These are phyloP conservation scores for Emydomyces testavorans DNA, from an alignment of 2,329 filamentous ascomycete species.

Conservation along the genomic window DNA sequence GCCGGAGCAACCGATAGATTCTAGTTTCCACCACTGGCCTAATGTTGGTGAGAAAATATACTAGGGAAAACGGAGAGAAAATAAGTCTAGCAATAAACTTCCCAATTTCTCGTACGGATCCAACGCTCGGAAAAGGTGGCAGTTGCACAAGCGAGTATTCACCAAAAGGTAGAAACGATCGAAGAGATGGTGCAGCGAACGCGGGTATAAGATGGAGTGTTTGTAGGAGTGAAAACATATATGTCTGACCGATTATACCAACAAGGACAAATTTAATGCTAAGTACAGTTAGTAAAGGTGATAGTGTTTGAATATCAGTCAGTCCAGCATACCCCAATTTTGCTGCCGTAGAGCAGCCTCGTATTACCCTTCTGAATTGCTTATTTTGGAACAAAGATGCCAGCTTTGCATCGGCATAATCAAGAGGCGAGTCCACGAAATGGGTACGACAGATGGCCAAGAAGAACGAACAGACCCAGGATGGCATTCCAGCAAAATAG, in stretches of 20 bases:
- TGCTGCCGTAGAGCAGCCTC: slow-evolving; percentile 22
- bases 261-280: slow-evolving; percentile 30
- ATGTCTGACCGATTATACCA: slow-evolving; percentile 31
- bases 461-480: slow-evolving; percentile 29
- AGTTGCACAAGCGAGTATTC: slow-evolving; percentile 27
- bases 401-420: slow-evolving; percentile 22
- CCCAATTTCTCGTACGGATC: slow-evolving; percentile 23
- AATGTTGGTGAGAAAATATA: slow-evolving; percentile 29
- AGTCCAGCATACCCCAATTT: slow-evolving; percentile 23
- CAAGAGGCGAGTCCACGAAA: slow-evolving; percentile 27
- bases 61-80: slow-evolving; percentile 28
- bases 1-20: slow-evolving; percentile 32
- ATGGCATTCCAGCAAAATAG: slow-evolving; percentile 33
- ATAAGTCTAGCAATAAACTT: slow-evolving; percentile 22
- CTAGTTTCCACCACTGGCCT: slow-evolving; percentile 31
- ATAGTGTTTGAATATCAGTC: neutral
- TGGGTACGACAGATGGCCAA: slow-evolving; percentile 31
- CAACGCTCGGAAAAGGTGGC: slow-evolving; percentile 22
- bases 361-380: slow-evolving; percentile 20
- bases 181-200: slow-evolving; percentile 24
- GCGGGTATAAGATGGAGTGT: slow-evolving; percentile 32
- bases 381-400: slow-evolving; percentile 21
- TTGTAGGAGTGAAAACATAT: slow-evolving; percentile 36
- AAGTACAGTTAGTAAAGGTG: slow-evolving; percentile 15
- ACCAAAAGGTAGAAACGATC: slow-evolving; percentile 30